Conservation (phyloP, 1,139 yeast species). For the Yamadazyma diddensiae region DNA sequence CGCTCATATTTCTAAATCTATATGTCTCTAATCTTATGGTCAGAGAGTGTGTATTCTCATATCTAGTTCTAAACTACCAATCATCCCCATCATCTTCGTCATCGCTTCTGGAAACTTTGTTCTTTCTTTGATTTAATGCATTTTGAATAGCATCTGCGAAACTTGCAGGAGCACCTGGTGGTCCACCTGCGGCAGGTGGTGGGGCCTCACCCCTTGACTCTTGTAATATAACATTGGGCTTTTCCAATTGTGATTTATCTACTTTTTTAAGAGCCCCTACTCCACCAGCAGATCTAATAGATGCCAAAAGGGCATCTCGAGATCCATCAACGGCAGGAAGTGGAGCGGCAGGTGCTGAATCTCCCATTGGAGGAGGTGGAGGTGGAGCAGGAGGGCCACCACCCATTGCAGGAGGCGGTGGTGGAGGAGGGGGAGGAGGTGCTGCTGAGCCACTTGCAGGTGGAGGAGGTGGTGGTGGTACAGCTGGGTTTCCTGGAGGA, state of each 20-base stretch:
- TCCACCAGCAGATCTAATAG: conserved; percentile 81
- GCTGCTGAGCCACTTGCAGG: conserved; percentile 5
- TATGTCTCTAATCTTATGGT: too few relatives aligned
- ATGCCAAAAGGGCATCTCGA: conserved; percentile 81
- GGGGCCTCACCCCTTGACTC: conserved; percentile 63
- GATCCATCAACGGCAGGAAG: conserved; percentile 42
- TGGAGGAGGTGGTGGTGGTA: conserved; percentile 16
- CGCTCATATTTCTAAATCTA: too few relatives aligned
- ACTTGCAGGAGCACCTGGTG: conserved; percentile 45
- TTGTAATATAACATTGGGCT: conserved; percentile 68
- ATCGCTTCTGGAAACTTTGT: conserved; percentile 78
- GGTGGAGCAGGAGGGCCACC: conserved; percentile 28
- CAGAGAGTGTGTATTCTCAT: too few relatives aligned
- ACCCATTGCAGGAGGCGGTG: conserved; percentile 14
- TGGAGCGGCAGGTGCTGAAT: conserved; percentile 18
- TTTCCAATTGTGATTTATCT: conserved; percentile 80
- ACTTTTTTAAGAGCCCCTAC: conserved; percentile 65
- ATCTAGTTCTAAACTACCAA: conserved; percentile 24
- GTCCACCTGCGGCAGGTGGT: conserved; percentile 34
- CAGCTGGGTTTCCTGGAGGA: conserved; percentile 7
- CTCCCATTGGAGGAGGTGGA: conserved; percentile 24
- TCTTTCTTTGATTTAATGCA: conserved; percentile 79
- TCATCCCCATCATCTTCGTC: conserved; percentile 73
- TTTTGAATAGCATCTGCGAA: conserved; percentile 87
- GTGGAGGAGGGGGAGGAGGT: conserved; percentile 19